Evolutionary conservation across 148 eudicot genomes (phyloP), one percentile per base, ranked within the genome.

Genomic region (Talinum fruticosum): DNA sequence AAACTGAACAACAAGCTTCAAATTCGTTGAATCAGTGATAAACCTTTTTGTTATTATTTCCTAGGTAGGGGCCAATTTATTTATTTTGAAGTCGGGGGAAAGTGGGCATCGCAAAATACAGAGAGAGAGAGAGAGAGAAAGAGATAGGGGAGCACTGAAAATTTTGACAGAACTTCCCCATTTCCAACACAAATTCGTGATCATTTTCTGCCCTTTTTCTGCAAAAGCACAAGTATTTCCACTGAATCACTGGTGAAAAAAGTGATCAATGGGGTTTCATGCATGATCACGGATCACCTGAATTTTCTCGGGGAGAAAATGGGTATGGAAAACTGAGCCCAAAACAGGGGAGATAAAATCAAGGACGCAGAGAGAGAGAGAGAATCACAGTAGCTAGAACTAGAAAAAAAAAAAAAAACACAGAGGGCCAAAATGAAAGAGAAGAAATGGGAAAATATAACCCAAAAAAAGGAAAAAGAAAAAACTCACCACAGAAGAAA

Each of bases 401-500:
- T 35, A 75, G 33, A 41, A 16, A 19, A 1, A 19, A 4, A 24
- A 2, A 0, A 16, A 61, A 30, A 59, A 66, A 8, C n/a, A n/a
- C n/a, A n/a, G n/a, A n/a, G 35, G n/a, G 10, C 6, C 26, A 75
- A 62, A 14, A 19, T 8, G 26, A 73, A 61, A 19, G 10, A 18
- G 57, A 26, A 18, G 0, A 32, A 79, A 41, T 18, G 24, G 28
- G 54, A 66, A 29, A 12, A 4, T 0, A 23, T 19, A 16, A 53
- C 32, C 26, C 4, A 8, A 29, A 21, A 38, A 6, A 3, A 45
- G 30, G 15, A 21, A 26, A 16, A 12, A n/a, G 8, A 66, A 37
- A 54, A 44, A 26, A 78, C 75, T 70, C 24, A 79, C 75, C 71
- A 69, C 14, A 72, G 34, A 53, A 71, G 76, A 71, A 71, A 72